Percentiles rank a stretch among this genome's conserved stretches.
Conservation (phyloP, 2,329 filamentous ascomycete species). For the Leptographium procerum region DNA sequence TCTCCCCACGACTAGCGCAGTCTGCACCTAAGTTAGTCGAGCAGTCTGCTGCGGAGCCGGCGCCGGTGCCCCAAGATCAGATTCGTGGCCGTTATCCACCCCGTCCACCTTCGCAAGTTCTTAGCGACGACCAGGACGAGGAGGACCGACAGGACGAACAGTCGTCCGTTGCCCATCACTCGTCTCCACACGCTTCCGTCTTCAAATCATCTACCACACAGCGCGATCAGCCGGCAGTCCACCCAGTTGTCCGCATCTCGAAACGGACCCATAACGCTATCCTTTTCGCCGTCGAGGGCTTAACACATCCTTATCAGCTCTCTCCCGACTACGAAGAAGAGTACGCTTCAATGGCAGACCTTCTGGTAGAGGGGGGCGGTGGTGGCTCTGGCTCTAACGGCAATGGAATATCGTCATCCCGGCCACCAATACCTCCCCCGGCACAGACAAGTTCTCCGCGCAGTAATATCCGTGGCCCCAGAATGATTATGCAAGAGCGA, state of each 20-base stretch:
- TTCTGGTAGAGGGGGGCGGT: slow-evolving; percentile 44
- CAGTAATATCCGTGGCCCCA: slow-evolving; percentile 64
- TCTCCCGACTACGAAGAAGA: slow-evolving; percentile 78
- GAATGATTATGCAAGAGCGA: slow-evolving; percentile 84
- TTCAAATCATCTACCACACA: slow-evolving; percentile 16
- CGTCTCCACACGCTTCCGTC: background rate
- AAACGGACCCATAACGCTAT: slow-evolving; percentile 80
- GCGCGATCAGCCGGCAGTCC: slow-evolving; percentile 25
- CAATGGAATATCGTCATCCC: slow-evolving; percentile 36
- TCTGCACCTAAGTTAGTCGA: slow-evolving; percentile 19
- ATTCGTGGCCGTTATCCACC: background rate
- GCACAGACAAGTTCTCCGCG: slow-evolving; percentile 43
- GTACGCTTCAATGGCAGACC: slow-evolving; percentile 84
- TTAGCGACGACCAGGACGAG: slow-evolving; percentile 32
- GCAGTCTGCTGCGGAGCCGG: slow-evolving; percentile 8
- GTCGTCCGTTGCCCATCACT: slow-evolving; percentile 20
- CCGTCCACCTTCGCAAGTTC: slow-evolving; percentile 35
- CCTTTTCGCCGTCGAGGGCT: slow-evolving; percentile 79
- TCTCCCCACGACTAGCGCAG: slow-evolving; percentile 30
- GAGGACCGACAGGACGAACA: slow-evolving; percentile 17
- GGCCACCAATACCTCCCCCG: slow-evolving; percentile 33
- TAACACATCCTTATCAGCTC: slow-evolving; percentile 72
- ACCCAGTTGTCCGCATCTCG: slow-evolving; percentile 55
- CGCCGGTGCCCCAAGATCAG: slow-evolving; percentile 6
- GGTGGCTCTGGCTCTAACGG: slow-evolving; percentile 43